These are phyloP conservation scores for Arthromyces matolae DNA, from an alignment of 768 basidiomycete species.

Conservation along the genomic window DNA sequence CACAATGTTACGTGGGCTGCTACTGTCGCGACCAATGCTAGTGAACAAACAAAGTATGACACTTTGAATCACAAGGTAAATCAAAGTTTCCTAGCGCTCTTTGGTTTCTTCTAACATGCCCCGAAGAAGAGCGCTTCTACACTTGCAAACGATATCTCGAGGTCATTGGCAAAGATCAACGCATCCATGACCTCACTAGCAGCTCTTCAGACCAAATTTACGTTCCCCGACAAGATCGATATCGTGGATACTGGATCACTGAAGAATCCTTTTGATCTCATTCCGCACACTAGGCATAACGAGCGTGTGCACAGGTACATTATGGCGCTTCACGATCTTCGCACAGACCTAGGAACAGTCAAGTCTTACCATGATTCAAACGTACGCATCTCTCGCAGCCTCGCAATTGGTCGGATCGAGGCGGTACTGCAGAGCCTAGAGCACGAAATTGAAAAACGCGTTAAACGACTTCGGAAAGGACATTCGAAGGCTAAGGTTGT, in stretches of 20 bases:
- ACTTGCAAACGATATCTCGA: not conserved
- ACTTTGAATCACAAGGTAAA: conserved; percentile 4
- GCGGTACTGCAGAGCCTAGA: not conserved
- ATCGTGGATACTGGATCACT: not conserved
- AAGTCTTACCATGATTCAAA: not conserved
- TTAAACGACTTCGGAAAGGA: not conserved
- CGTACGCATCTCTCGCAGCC: conserved; percentile 3
- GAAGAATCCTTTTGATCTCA: not conserved
- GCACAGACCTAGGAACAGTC: not conserved
- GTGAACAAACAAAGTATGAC: not conserved
- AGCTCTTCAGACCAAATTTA: not conserved
- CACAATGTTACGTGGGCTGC: no score
- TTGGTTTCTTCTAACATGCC: no score
- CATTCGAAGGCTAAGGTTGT: not conserved
- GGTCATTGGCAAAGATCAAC: conserved; percentile 1
- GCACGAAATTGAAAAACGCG: not conserved
- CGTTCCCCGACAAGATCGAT: conserved; percentile 5
- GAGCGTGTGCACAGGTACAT: not conserved
- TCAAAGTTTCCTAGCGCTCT: no score
- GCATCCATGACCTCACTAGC: not conserved
- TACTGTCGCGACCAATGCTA: no score
- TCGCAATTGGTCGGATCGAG: not conserved
- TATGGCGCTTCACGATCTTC: not conserved
- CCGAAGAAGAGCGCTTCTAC: no score
- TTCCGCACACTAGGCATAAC: conserved; percentile 5